Base-by-base conservation (phyloP, 2,329 filamentous ascomycete species). In the Xylaria sp. region DNA sequence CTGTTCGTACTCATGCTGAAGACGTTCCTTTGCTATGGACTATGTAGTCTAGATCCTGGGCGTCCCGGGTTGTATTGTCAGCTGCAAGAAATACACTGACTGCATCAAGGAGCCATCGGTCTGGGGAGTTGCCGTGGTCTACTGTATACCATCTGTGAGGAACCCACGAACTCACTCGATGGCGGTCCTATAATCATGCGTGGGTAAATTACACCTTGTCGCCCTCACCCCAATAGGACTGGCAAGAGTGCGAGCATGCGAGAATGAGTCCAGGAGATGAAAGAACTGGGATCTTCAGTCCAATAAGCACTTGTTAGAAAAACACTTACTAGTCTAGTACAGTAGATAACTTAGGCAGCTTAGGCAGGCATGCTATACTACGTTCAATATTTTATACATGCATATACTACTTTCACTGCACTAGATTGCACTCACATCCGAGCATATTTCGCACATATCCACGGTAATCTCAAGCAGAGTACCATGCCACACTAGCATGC, bases 21-120 rank as follows among this genome's bases (percentile, higher is more conserved):
- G 63, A 75, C 69, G 73, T 73, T 63, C 58, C 44, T 59, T 25
- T 39, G 18, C 46, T 46, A 52, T 15, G 1, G 2, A 34, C 8
- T 63, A 55, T 58, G 52, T 28, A 59, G 51, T 25, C 37, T 28
- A 61, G 48, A 63, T 63, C 46, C 60, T 51, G 59, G 59, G 23
- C 63, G 34, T 52, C 61, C 67, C 60, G 52, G 37, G 61, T 63
- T 63, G 56, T 65, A 66, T 69, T 68, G 72, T 72, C 63, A 71
- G 61, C 41, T 57, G 69, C 58, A 46, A 52, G 50, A 69, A 63
- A 69, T 67, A 66, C 72, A 71, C 55, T 72, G 70, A 70, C 57
- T 72, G 69, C 72, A 73, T 75, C 72, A 77, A 69, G 73, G 73
- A 73, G 73, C 71, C 63, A 58, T 61, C 74, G 75, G 73, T 72